Conservation (phyloP, 768 basidiomycete genomes). For the Suillus americanus region DNA sequence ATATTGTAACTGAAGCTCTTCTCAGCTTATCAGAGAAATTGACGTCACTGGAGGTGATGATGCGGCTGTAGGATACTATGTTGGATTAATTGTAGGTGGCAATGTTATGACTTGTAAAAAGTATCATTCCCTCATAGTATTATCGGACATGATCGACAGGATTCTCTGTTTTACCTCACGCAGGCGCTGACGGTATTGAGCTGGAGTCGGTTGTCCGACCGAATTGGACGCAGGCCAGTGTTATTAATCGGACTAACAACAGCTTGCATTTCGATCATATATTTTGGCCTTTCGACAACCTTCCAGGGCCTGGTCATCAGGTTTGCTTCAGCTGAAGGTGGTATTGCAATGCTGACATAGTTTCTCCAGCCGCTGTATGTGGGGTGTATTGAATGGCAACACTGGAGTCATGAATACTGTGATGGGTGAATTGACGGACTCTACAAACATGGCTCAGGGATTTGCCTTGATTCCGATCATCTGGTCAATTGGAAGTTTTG, state of each 20-base stretch:
- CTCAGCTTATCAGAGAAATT: constrained; percentile 59
- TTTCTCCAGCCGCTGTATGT: constrained; percentile 44
- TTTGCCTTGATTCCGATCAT: constrained; percentile 30
- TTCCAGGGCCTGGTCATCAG: constrained; percentile 55
- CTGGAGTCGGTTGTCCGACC: constrained; percentile 65
- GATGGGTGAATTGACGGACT: constrained; percentile 64
- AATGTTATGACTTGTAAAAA: not conserved
- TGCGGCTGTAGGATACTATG: constrained; percentile 67
- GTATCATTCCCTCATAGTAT: not conserved
- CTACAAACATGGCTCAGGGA: constrained; percentile 28
- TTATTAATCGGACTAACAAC: constrained; percentile 57
- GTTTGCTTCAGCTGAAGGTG: constrained; percentile 24
- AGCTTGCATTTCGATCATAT: constrained; percentile 49
- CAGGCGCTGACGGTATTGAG: constrained; percentile 59
- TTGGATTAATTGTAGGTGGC: constrained; percentile 53
- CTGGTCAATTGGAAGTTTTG: constrained; percentile 27
- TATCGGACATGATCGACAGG: constrained; percentile 33
- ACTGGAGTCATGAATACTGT: constrained; percentile 69
- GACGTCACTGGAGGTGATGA: constrained; percentile 64
- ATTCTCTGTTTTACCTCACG: constrained; percentile 60
- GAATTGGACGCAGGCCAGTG: constrained; percentile 59
- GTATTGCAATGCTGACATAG: constrained; percentile 7
- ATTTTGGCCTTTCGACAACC: constrained; percentile 62
- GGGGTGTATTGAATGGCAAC: constrained; percentile 65
- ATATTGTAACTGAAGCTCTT: not conserved